phyloP scores from a whole-genome alignment of 1,284 basidiomycete species.

The Ceratobasidium sp. region DNA sequence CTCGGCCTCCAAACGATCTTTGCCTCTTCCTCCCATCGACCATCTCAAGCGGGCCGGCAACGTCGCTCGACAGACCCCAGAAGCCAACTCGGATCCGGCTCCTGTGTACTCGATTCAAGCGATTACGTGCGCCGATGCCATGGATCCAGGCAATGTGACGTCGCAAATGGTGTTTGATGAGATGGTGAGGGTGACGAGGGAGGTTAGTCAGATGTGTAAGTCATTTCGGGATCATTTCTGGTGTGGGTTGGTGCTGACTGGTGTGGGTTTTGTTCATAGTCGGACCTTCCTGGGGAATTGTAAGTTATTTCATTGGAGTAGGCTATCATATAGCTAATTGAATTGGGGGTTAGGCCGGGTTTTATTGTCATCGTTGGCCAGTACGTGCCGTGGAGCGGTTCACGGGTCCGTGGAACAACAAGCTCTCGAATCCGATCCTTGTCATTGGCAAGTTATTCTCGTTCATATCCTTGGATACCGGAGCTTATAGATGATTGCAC shows the following conservation, averaged over 20 bases:
- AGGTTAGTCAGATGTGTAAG: conserved; percentile 28
- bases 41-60: no score
- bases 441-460: conserved; percentile 30
- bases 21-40: neutral
- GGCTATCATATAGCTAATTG: neutral
- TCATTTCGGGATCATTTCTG: neutral
- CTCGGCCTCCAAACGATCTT: neutral
- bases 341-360: neutral
- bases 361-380: conserved; percentile 44
- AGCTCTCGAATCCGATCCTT: conserved; percentile 44
- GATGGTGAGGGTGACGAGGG: conserved; percentile 18
- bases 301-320: neutral
- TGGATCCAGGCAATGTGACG: conserved; percentile 29
- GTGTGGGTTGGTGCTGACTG: neutral
- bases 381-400: conserved; percentile 45
- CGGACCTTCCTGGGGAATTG: conserved; percentile 11
- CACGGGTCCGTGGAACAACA: conserved; percentile 43
- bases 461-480: neutral
- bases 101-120: conserved; percentile 21
- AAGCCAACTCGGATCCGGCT: conserved; percentile 12
- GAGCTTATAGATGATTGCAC: neutral
- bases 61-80: neutral
- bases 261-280: neutral
- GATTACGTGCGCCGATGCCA: conserved; percentile 40
- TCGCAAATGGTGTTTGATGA: conserved; percentile 39